phyloP scores from a whole-genome alignment of 2,329 filamentous ascomycete species.

The Aspergillus piperis region DNA sequence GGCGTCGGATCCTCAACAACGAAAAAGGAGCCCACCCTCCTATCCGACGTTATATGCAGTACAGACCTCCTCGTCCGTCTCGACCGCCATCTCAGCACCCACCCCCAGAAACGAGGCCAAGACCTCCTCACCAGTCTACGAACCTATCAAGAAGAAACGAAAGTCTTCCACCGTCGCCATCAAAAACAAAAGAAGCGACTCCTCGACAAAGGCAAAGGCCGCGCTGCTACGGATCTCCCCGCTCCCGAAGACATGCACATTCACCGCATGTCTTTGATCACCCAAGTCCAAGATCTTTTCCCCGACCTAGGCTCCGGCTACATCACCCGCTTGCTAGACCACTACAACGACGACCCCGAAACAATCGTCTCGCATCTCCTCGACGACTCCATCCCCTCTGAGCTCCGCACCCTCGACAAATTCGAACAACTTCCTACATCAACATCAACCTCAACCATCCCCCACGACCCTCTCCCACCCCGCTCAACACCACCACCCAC shows the following conservation, averaged over 20 bases:
- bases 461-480: conserved; percentile 56
- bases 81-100: conserved; percentile 34
- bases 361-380: conserved; percentile 79
- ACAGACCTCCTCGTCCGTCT: conserved; percentile 67
- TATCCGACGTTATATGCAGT: conserved; percentile 76
- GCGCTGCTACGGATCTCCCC: conserved; percentile 25
- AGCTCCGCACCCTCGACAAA: conserved; percentile 66
- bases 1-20: conserved; percentile 57
- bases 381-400: conserved; percentile 70
- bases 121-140: conserved; percentile 43
- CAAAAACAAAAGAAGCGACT: conserved; percentile 41
- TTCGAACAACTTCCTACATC: conserved; percentile 53
- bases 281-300: conserved; percentile 91
- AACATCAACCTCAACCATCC: conserved; percentile 45
- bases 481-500: conserved; percentile 31
- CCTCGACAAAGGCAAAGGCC: conserved; percentile 45
- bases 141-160: conserved; percentile 42
- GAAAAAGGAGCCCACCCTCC: conserved; percentile 59
- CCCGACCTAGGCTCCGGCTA: conserved; percentile 84
- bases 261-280: conserved; percentile 80
- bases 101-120: conserved; percentile 45
- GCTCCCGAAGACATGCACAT: conserved; percentile 62
- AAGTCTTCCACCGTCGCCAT: conserved; percentile 42
- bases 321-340: conserved; percentile 73
- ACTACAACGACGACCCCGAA: conserved; percentile 76